These are phyloP conservation scores for Colletotrichum limetticola DNA, from an alignment of 2,329 filamentous ascomycete genomes.

Conservation along the genomic window DNA sequence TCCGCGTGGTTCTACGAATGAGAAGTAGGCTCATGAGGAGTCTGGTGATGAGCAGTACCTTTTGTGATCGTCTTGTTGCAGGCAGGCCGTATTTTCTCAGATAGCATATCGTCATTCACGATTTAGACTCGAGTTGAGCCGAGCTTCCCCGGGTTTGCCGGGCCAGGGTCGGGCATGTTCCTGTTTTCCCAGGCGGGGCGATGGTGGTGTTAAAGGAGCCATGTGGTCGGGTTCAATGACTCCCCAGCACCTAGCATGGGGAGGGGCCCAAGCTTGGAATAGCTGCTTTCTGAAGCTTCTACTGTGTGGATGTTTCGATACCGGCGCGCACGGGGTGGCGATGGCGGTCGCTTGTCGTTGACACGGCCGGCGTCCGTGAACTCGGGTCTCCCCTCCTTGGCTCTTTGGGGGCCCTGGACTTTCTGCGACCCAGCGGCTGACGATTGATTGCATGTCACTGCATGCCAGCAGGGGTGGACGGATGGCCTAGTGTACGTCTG, in stretches of 20 bases:
- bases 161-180: constrained; percentile 24
- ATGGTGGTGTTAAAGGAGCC: constrained; percentile 26
- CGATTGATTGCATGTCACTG: not conserved
- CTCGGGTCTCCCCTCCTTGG: not conserved
- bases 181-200: not conserved
- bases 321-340: constrained; percentile 19
- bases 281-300: not conserved
- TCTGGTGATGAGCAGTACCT: not conserved
- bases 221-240: constrained; percentile 27
- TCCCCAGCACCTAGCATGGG: not conserved
- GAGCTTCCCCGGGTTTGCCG: not conserved
- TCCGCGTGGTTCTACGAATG: not conserved
- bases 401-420: not conserved
- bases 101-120: constrained; percentile 17
- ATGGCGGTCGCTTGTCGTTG: constrained; percentile 5
- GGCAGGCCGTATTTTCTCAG: not conserved
- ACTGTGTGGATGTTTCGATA: constrained; percentile 14
- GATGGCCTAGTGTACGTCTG: not conserved
- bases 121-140: constrained; percentile 14
- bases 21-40: not conserved
- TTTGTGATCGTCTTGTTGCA: not conserved
- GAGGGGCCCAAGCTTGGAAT: not conserved
- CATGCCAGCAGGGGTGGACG: not conserved
- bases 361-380: constrained; percentile 9
- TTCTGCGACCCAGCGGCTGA: constrained; percentile 23